Evolutionary conservation across 176 grass and related monocot species (phyloP), one percentile per base, ranked within the genome.

Genomic region (Musa troglodytarum): DNA sequence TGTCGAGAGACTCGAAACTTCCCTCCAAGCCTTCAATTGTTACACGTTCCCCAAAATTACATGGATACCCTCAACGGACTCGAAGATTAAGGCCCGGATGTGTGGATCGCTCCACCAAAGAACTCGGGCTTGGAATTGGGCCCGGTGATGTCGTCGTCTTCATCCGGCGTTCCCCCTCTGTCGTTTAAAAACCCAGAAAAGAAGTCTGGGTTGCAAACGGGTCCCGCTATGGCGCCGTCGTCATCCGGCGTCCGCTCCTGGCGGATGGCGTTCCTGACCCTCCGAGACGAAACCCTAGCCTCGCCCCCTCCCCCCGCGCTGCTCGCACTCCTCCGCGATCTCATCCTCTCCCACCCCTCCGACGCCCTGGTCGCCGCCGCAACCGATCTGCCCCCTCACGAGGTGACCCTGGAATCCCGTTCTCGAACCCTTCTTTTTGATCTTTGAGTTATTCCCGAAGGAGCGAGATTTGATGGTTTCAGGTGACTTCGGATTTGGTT

Each of bases 201-300:
- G 34, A 43, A 43, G 34, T 43, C 34, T 4, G 34, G 34, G 34
- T 0, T 43, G 34, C 4, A 43, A 43, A 43, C 34, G 34, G 34
- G 34, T 43, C 34, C 34, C 34, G 68, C 43, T 20, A 85, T 69
- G 89, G 81, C 74, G 26, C 52, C 82, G 79, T 83, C 66, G 49
- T 82, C 85, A 14, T 54, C 84, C 52, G 83, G 79, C 53, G 71
- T 82, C 70, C 80, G 85, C 51, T 79, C 76, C 17, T 97, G 93
- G 93, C 85, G 93, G 56, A 97, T 87, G 2, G 85, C 85, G 16
- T 81, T 97, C 52, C 89, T 97, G 66, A 97, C 93, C 64, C 82
- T 97, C 71, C 87, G 90, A 50, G 93, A 97, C 75, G 93, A 97
- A 85, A 90, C 90, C 12, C 69, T 97, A 52, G 79, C 85, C 49